phyloP scores from a whole-genome alignment of 2,329 filamentous ascomycete species.

The Cucurbitaria berberidis region DNA sequence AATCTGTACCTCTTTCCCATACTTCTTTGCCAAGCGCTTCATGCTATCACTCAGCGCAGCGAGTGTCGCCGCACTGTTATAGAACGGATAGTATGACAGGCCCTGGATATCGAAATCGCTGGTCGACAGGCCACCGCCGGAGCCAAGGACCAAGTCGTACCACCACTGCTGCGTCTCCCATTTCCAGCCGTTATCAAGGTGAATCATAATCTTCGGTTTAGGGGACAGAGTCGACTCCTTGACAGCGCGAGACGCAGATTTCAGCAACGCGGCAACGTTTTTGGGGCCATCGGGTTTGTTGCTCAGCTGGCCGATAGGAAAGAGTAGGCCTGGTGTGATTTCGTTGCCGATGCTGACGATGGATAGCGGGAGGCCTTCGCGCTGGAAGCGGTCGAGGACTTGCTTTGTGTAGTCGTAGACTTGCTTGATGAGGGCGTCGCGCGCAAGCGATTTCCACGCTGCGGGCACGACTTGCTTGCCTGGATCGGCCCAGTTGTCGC shows the following conservation, averaged over 20 bases:
- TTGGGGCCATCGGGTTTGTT: conserved; percentile 52
- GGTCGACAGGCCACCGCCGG: conserved; percentile 54
- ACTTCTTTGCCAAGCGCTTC: conserved; percentile 64
- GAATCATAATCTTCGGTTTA: conserved; percentile 73
- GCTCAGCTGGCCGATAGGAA: conserved; percentile 64
- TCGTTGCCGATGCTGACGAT: conserved; percentile 78
- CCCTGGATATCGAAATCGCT: conserved; percentile 74
- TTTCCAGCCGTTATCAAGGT: conserved; percentile 78
- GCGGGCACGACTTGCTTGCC: conserved; percentile 66
- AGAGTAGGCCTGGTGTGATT: conserved; percentile 71
- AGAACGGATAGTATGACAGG: conserved; percentile 77
- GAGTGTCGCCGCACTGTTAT: conserved; percentile 65
- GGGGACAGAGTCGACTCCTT: conserved; percentile 65
- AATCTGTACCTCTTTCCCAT: conserved; percentile 71
- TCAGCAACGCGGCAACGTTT: conserved; percentile 69
- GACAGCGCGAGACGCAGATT: conserved; percentile 68
- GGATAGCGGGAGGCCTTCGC: conserved; percentile 60
- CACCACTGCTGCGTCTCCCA: conserved; percentile 70
- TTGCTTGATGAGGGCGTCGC: conserved; percentile 64
- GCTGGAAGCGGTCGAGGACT: conserved; percentile 66
- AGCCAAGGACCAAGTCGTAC: conserved; percentile 61
- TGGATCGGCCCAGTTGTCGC: conserved; percentile 75
- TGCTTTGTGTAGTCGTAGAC: conserved; percentile 73
- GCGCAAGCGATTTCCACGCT: conserved; percentile 65
- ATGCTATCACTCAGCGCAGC: conserved; percentile 62